These are phyloP conservation scores for Penicillium simplicissimum DNA, from an alignment of 495 filamentous ascomycete genomes.

Conservation along the genomic window DNA sequence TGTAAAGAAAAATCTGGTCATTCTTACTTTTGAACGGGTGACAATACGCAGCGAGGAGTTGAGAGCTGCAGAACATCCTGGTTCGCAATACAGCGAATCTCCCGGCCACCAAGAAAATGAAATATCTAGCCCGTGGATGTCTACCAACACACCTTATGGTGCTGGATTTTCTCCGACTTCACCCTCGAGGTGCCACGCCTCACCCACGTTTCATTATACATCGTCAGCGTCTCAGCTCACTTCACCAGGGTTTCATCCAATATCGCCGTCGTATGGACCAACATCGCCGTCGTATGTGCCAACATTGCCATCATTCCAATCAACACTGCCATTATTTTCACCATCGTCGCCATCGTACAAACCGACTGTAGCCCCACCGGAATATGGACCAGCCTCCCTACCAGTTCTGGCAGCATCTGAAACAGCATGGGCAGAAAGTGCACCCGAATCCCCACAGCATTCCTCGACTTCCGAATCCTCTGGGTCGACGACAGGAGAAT, in stretches of 20 bases:
- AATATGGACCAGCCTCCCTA: background rate
- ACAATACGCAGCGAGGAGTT: constrained; percentile 2
- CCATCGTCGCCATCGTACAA: background rate
- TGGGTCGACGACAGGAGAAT: constrained; percentile 13
- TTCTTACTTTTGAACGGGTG: constrained; percentile 14
- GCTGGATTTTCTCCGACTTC: background rate
- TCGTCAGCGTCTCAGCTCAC: background rate
- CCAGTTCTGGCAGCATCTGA: background rate
- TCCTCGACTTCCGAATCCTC: constrained; percentile 15
- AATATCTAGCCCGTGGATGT: background rate
- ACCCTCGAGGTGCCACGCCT: background rate
- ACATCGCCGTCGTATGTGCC: background rate
- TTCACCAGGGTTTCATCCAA: background rate
- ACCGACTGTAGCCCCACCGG: background rate
- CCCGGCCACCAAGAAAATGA: background rate
- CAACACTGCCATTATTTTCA: background rate
- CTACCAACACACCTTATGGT: background rate
- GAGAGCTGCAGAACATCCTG: background rate
- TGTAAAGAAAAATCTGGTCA: constrained; percentile 13
- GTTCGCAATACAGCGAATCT: background rate
- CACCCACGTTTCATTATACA: background rate
- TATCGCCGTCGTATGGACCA: background rate
- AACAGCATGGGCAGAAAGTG: background rate
- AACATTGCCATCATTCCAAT: background rate
- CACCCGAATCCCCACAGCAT: background rate